Evolutionary conservation across 2,329 filamentous ascomycete species (phyloP).

Genomic region (Arthrinium puccinioides): DNA sequence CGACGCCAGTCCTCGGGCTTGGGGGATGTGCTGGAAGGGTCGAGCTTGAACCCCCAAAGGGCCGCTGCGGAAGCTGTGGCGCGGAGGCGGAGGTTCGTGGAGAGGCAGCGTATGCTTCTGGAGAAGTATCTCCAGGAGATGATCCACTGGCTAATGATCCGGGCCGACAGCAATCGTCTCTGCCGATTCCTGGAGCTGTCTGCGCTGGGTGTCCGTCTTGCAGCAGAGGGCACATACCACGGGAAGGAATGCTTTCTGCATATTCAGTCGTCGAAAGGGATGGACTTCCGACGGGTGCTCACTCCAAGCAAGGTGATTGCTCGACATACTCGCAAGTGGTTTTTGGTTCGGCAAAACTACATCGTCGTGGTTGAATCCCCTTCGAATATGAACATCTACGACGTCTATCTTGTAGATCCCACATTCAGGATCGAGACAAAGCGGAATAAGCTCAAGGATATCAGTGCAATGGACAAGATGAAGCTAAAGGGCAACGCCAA

Average conservation of each 20-base stretch:
- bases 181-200: constrained; percentile 96
- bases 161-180: constrained; percentile 87
- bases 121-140: constrained; percentile 89
- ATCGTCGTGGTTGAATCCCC: constrained; percentile 97
- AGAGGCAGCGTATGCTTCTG: constrained; percentile 75
- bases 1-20: constrained; percentile 46
- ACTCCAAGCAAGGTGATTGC: constrained; percentile 72
- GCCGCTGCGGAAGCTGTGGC: constrained; percentile 50
- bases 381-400: constrained; percentile 97
- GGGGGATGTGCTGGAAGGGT: constrained; percentile 38
- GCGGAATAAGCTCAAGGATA: constrained; percentile 52
- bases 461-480: constrained; percentile 22
- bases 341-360: constrained; percentile 94
- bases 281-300: constrained; percentile 76
- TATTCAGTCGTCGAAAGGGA: constrained; percentile 83
- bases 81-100: constrained; percentile 59
- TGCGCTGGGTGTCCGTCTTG: constrained; percentile 84
- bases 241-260: constrained; percentile 94
- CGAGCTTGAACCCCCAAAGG: constrained; percentile 34
- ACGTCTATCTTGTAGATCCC: constrained; percentile 93
- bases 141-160: constrained; percentile 95
- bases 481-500: constrained; percentile 23
- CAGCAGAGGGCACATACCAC: constrained; percentile 93
- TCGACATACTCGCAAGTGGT: constrained; percentile 91
- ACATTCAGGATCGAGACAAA: constrained; percentile 79